These are phyloP conservation scores for Fennellomyces sp. DNA, from an alignment of 371 early-diverging fungal genomes.

Conservation along the genomic window DNA sequence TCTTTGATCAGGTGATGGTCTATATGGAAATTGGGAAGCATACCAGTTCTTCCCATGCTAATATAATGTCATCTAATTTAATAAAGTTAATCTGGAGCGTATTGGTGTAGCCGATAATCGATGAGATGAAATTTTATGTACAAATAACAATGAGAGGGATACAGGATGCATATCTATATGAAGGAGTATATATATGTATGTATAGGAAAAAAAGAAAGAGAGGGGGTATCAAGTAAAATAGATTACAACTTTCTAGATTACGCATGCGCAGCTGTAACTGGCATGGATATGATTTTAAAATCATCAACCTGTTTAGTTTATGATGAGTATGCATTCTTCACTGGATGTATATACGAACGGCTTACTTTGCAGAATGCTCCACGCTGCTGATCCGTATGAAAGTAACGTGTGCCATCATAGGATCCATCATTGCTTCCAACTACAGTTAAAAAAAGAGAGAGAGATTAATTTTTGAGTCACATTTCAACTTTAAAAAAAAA, in stretches of 20 bases:
- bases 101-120: too few relatives aligned
- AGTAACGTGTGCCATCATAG: conserved; percentile 37
- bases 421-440: conserved; percentile 47
- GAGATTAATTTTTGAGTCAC: background rate
- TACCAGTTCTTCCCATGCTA: too few relatives aligned
- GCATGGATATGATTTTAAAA: conserved; percentile 18
- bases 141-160: background rate
- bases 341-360: background rate
- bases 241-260: background rate
- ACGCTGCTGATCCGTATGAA: conserved; percentile 44
- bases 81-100: too few relatives aligned
- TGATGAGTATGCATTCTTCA: background rate
- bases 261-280: background rate
- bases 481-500: background rate
- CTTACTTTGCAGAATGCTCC: conserved; percentile 37
- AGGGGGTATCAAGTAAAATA: background rate
- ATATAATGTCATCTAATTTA: too few relatives aligned
- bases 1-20: too few relatives aligned
- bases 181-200: background rate
- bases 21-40: too few relatives aligned
- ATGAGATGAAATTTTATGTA: background rate
- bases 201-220: background rate
- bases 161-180: background rate
- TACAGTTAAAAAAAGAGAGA: background rate
- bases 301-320: conserved; percentile 23